Evolutionary conservation across 129 eudicot species (phyloP).

Genomic region (Helianthus annuus): DNA sequence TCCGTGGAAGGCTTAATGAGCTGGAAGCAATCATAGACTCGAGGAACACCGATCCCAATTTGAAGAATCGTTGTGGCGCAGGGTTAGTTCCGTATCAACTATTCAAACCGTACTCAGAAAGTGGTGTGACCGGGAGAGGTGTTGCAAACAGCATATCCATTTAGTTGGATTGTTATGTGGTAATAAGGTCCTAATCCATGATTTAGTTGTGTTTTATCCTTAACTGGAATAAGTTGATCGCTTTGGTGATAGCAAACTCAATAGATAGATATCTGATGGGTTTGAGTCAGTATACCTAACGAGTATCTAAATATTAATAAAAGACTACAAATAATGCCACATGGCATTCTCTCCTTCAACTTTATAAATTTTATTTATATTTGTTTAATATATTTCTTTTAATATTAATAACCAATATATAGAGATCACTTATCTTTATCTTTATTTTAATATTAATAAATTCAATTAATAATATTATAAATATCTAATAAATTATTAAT

Average conservation of each 20-base stretch:
- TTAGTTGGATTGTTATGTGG: conserved; percentile 9
- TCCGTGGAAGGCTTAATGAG: conserved; percentile 9
- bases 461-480: no score
- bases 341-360: no score
- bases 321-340: no score
- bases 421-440: no score
- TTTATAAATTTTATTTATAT: no score
- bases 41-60: conserved; percentile 13
- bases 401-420: no score
- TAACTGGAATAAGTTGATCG: conserved; percentile 4
- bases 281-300: no score
- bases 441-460: no score
- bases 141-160: conserved; percentile 53
- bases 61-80: conserved; percentile 14
- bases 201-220: neutral
- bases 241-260: neutral
- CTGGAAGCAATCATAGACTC: conserved; percentile 32
- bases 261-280: no score
- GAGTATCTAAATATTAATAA: no score
- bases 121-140: conserved; percentile 44
- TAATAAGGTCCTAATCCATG: conserved; percentile 19
- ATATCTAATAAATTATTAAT: no score
- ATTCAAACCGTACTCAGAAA: conserved; percentile 26
- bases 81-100: neutral
- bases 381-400: no score